Percentiles rank a stretch among this genome's conserved stretches.
Evolutionary conservation across 768 basidiomycete species (phyloP).

Genomic region (Phanerochaete carnosa): DNA sequence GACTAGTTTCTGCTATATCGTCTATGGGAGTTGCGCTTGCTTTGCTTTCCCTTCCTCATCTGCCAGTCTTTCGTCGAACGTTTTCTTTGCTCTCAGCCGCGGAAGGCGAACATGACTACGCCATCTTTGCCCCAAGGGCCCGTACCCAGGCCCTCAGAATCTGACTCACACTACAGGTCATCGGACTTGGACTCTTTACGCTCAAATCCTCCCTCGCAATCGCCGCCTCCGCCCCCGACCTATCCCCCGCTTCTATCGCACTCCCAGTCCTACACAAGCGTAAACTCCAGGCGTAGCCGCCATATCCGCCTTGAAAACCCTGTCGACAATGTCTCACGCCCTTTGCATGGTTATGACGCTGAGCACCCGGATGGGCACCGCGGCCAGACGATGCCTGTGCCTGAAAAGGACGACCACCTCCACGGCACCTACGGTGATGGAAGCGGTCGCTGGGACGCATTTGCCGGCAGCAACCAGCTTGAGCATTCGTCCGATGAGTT

Average conservation of each 20-base stretch:
- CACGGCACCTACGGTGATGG: constrained; percentile 11
- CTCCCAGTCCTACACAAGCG: neutral
- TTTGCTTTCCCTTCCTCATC: neutral
- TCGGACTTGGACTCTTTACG: neutral
- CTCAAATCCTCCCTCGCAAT: constrained; percentile 12
- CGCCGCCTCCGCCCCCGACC: neutral
- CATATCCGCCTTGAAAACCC: constrained; percentile 13
- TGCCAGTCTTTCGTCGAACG: neutral
- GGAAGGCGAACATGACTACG: neutral
- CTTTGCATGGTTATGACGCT: constrained; percentile 20
- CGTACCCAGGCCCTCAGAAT: neutral
- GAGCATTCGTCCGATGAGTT: constrained; percentile 58
- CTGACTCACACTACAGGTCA: neutral
- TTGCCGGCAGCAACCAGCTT: constrained; percentile 46
- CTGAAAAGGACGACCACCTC: constrained; percentile 2
- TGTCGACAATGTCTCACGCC: constrained; percentile 7
- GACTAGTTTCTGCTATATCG: neutral
- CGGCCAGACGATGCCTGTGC: constrained; percentile 14
- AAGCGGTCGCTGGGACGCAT: constrained; percentile 47
- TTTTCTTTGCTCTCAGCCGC: neutral
- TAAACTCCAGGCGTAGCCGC: constrained; percentile 3
- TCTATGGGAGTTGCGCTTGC: neutral
- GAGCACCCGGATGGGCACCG: constrained; percentile 13
- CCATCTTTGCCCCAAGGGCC: neutral
- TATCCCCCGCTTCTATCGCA: constrained; percentile 13